Conservation (phyloP, 2,329 filamentous ascomycete genomes). For the Penicillium psychrosexuale region DNA sequence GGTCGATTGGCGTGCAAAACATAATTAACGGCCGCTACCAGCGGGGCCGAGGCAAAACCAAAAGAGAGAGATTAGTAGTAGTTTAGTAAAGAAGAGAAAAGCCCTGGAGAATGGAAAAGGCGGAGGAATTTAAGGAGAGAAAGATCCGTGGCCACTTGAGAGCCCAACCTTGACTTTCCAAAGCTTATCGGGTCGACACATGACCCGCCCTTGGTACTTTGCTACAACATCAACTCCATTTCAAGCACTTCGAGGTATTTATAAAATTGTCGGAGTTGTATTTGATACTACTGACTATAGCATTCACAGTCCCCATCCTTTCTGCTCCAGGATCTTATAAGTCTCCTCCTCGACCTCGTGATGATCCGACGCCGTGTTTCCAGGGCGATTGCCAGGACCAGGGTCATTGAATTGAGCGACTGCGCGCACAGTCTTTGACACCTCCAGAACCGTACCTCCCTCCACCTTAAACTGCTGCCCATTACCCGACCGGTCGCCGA, state of each 20-base stretch:
- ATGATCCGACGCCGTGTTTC: constrained; percentile 47
- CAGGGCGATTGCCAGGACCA: constrained; percentile 48
- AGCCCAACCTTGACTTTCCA: neutral
- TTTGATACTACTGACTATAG: constrained; percentile 13
- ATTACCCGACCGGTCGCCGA: constrained; percentile 31
- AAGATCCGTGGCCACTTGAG: neutral
- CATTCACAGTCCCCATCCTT: constrained; percentile 49
- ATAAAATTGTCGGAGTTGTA: neutral
- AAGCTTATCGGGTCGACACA: constrained; percentile 6
- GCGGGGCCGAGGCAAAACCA: constrained; percentile 17
- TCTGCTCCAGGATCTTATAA: constrained; percentile 47
- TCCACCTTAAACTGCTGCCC: constrained; percentile 36
- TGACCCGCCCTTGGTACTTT: neutral
- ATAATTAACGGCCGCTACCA: constrained; percentile 30
- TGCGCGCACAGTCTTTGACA: constrained; percentile 52
- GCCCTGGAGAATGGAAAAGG: neutral
- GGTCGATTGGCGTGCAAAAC: constrained; percentile 16
- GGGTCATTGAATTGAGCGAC: constrained; percentile 54
- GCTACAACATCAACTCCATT: neutral
- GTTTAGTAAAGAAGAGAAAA: constrained; percentile 10
- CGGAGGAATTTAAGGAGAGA: constrained; percentile 1
- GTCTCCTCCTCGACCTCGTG: constrained; percentile 47
- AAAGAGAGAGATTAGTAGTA: constrained; percentile 5
- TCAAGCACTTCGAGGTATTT: neutral
- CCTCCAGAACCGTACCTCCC: constrained; percentile 56